Evolutionary conservation across 2,329 filamentous ascomycete genomes (phyloP).

Genomic region (Magnaporthiopsis incrustans): DNA sequence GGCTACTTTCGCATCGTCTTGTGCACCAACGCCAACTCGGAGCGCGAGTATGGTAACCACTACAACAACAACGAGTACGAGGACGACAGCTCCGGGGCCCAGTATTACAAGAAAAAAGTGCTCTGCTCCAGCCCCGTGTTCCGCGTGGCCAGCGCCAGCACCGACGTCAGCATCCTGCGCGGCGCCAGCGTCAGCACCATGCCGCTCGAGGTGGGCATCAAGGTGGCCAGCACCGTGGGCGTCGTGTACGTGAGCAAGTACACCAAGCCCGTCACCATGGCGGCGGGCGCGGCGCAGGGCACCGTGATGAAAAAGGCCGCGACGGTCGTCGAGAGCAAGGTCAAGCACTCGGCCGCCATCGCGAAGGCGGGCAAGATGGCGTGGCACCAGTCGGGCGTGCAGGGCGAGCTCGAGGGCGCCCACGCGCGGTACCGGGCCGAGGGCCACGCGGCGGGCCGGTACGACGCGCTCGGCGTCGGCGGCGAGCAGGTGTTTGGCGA

Average conservation of each 20-base stretch:
- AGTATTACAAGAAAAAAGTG: conserved; percentile 39
- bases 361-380: conserved; percentile 31
- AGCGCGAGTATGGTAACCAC: conserved; percentile 12
- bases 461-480: conserved; percentile 21
- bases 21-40: conserved; percentile 34
- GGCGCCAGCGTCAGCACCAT: conserved; percentile 58
- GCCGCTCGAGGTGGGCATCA: conserved; percentile 57
- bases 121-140: conserved; percentile 62
- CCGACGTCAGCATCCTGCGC: conserved; percentile 50
- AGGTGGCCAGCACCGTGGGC: conserved; percentile 43
- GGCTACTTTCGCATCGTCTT: conserved; percentile 63
- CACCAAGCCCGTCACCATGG: conserved; percentile 27
- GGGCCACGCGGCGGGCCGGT: conserved; percentile 22
- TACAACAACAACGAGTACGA: conserved; percentile 7
- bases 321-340: conserved; percentile 28
- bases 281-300: conserved; percentile 29
- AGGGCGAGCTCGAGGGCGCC: conserved; percentile 22
- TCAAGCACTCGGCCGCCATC: conserved; percentile 30
- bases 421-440: conserved; percentile 28
- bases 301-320: conserved; percentile 29
- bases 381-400: conserved; percentile 25
- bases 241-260: conserved; percentile 36
- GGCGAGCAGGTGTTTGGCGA: conserved; percentile 4
- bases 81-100: conserved; percentile 7
- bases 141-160: conserved; percentile 57